These are phyloP conservation scores for Macrophomina phaseolina DNA, from an alignment of 2,329 filamentous ascomycete genomes.

Conservation along the genomic window DNA sequence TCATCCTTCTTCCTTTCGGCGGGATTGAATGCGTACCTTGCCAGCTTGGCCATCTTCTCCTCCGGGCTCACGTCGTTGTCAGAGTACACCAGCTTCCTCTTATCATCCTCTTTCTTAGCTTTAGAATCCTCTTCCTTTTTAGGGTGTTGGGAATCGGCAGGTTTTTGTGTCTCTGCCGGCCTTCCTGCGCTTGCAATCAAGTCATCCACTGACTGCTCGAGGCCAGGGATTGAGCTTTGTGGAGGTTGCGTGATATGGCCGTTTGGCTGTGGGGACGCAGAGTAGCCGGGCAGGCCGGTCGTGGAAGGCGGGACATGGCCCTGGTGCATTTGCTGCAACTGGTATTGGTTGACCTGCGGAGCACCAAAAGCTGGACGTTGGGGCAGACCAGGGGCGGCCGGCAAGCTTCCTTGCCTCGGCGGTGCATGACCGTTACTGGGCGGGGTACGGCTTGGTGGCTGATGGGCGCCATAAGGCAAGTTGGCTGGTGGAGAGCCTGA, in stretches of 20 bases:
- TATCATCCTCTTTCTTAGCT: constrained; percentile 68
- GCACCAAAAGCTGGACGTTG: constrained; percentile 65
- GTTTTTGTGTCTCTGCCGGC: constrained; percentile 44
- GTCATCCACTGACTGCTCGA: constrained; percentile 56
- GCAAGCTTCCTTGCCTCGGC: constrained; percentile 57
- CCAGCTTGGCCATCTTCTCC: constrained; percentile 82
- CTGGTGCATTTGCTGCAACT: constrained; percentile 36
- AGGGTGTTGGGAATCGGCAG: constrained; percentile 52
- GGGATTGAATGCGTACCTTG: constrained; percentile 70
- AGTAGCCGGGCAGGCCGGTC: constrained; percentile 23
- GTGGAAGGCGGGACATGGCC: constrained; percentile 30
- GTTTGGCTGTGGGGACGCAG: constrained; percentile 42
- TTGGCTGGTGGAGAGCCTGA: constrained; percentile 33
- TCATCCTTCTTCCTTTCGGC: constrained; percentile 20
- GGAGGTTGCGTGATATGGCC: constrained; percentile 32
- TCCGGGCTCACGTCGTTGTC: constrained; percentile 83
- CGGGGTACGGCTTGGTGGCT: constrained; percentile 49
- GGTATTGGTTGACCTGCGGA: constrained; percentile 54
- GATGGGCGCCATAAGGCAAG: constrained; percentile 51
- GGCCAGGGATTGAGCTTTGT: constrained; percentile 29
- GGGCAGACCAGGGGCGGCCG: constrained; percentile 63
- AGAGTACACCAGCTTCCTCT: constrained; percentile 74
- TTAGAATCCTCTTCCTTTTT: constrained; percentile 65
- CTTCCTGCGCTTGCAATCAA: constrained; percentile 57
- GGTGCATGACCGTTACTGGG: constrained; percentile 35